Evolutionary conservation across 2,329 filamentous ascomycete species (phyloP).

Genomic region (Apiospora malaysiana): DNA sequence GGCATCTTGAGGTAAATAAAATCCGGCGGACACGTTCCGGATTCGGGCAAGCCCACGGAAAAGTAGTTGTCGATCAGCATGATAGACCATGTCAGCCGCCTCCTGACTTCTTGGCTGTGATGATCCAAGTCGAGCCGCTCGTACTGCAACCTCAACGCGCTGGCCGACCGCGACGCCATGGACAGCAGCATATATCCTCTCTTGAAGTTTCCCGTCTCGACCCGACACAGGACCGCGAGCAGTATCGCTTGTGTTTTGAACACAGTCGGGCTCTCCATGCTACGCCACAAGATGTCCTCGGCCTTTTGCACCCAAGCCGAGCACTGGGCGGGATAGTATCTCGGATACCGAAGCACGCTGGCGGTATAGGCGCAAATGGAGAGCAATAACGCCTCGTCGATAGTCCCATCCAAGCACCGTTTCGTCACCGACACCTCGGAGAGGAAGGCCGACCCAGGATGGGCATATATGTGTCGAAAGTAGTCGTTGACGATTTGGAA

Average conservation of each 20-base stretch:
- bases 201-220: constrained; percentile 50
- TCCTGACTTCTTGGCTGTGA: constrained; percentile 49
- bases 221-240: constrained; percentile 51
- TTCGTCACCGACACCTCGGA: not conserved
- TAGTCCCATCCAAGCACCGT: not conserved
- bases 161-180: constrained; percentile 49
- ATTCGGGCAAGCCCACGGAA: constrained; percentile 51
- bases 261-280: constrained; percentile 32
- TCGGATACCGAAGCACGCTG: constrained; percentile 23
- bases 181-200: constrained; percentile 52
- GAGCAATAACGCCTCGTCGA: constrained; percentile 24
- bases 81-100: constrained; percentile 52
- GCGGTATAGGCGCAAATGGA: constrained; percentile 32
- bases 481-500: not conserved
- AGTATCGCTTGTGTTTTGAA: constrained; percentile 46
- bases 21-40: constrained; percentile 50
- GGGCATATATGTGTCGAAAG: not conserved
- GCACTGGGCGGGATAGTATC: constrained; percentile 19
- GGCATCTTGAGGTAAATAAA: constrained; percentile 49
- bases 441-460: not conserved
- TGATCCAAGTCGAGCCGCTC: constrained; percentile 44
- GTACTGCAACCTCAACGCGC: constrained; percentile 50
- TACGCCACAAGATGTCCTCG: constrained; percentile 30
- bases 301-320: constrained; percentile 32
- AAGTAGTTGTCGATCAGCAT: constrained; percentile 51